Evolutionary conservation across 2,329 filamentous ascomycete species (phyloP).

Genomic region (Alternaria burnsii): DNA sequence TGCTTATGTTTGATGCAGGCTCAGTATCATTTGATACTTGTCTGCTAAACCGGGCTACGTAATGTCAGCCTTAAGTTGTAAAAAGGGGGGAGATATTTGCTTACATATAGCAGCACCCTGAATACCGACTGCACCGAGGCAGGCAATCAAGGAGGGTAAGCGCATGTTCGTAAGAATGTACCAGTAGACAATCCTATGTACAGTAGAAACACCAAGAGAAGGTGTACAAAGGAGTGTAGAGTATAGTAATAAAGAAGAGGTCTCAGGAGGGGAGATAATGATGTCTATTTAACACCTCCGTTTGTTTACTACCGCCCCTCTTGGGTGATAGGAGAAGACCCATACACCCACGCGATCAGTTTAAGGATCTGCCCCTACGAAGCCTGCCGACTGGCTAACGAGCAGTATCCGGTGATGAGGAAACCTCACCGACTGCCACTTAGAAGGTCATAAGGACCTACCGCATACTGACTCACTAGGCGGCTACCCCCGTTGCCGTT

Average conservation of each 20-base stretch:
- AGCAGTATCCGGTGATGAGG: conserved; percentile 23
- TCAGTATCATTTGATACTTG: conserved; percentile 3
- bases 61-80: conserved; percentile 7
- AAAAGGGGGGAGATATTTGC: neutral
- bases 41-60: conserved; percentile 19
- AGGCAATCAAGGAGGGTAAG: conserved; percentile 34
- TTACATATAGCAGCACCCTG: conserved; percentile 34
- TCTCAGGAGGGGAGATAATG: conserved; percentile 3
- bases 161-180: conserved; percentile 31
- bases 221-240: conserved; percentile 16
- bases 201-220: conserved; percentile 3
- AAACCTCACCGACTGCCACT: conserved; percentile 13
- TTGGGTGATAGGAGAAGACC: conserved; percentile 15
- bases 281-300: conserved; percentile 19
- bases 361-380: conserved; percentile 16
- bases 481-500: conserved; percentile 14
- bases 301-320: conserved; percentile 6
- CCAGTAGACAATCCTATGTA: conserved; percentile 5
- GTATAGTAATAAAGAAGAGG: conserved; percentile 12
- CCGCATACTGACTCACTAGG: conserved; percentile 10
- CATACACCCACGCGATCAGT: conserved; percentile 19
- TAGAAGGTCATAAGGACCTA: conserved; percentile 33
- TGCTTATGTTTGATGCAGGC: neutral
- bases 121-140: conserved; percentile 39
- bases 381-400: conserved; percentile 1